Evolutionary conservation across 2,329 filamentous ascomycete species (phyloP).

Genomic region (Didymella glomerata): DNA sequence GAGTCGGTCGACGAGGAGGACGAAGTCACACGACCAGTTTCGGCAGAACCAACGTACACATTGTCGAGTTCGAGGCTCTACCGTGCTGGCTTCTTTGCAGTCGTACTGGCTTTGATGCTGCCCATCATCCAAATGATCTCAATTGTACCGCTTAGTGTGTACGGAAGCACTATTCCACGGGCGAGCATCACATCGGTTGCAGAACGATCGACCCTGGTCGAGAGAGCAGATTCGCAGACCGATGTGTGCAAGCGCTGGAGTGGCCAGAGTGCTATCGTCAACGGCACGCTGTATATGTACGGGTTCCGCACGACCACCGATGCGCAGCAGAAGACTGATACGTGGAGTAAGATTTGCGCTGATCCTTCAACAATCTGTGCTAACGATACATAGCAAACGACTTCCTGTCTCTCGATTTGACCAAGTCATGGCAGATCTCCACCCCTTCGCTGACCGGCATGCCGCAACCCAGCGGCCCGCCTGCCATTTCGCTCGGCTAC

Average conservation of each 20-base stretch:
- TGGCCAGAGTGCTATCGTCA: conserved; percentile 67
- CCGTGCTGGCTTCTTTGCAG: conserved; percentile 39
- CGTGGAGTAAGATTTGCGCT: conserved; percentile 68
- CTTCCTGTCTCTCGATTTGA: conserved; percentile 76
- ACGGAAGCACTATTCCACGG: conserved; percentile 37
- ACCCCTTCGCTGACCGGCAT: conserved; percentile 70
- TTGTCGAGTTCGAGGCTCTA: conserved; percentile 37
- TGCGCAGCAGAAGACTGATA: conserved; percentile 66
- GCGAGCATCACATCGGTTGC: conserved; percentile 29
- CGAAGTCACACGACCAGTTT: conserved; percentile 14
- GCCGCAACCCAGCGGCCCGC: conserved; percentile 71
- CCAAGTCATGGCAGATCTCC: conserved; percentile 73
- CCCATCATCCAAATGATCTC: conserved; percentile 44
- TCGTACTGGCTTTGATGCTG: conserved; percentile 46
- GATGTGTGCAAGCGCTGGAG: conserved; percentile 51
- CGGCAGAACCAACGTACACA: conserved; percentile 10
- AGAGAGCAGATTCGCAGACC: conserved; percentile 43
- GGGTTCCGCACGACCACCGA: conserved; percentile 71
- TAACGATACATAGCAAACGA: conserved; percentile 60
- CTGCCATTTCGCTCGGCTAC: conserved; percentile 75
- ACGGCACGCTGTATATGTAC: conserved; percentile 79
- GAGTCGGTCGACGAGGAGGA: conserved; percentile 38
- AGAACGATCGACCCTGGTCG: conserved; percentile 29
- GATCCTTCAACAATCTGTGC: background rate
- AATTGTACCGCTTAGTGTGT: conserved; percentile 37